Base-by-base conservation (phyloP, 2,329 filamentous ascomycete species). In the Bipolaris victoriae region DNA sequence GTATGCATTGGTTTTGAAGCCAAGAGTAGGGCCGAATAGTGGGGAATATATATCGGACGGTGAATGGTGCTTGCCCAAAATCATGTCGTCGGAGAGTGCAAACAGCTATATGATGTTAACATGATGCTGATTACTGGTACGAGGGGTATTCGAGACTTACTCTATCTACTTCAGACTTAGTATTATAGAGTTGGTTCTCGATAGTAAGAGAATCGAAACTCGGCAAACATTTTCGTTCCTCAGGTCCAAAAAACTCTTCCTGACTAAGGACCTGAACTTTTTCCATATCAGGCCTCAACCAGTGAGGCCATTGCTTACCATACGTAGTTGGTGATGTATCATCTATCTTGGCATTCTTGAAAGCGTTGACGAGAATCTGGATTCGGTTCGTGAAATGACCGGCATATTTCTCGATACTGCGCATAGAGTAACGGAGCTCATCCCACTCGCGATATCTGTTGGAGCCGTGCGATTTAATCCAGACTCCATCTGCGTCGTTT, bases 361-460 rank as follows among this genome's bases (percentile, higher is more conserved):
- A 74, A 5, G 76, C 74, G 60, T 80, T 80, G 35, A 80, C 77
- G 5, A 80, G 72, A 7, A 80, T 72, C 52, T 79, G 78, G 35
- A 80, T 77, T 59, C 78, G 77, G 64, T 80, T 80, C 47, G 74
- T 61, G 63, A 80, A 79, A 5, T 62, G 65, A 31, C 66, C 64
- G n/a, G 78, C 78, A 52, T 78, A 76, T 36, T 71, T 73, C 53
- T 80, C 75, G 18, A 80, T 68, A 41, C 77, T 80, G 26, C 78
- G 73, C 64, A 80, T 72, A 2, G 78, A 80, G 55, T 78, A 80
- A 29, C 76, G 71, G n/a, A 80, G 60, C 62, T 80, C 78, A 44
- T 80, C 73, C 78, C 78, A 80, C 57, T 80, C 78, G 1, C 78
- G 76, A 58, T 80, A 80, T 16, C 78, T 63, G 60, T 80, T 80